Evolutionary conservation across 2,329 filamentous ascomycete genomes (phyloP), one percentile per base, ranked within the genome.

Genomic region (Sporothrix luriei): DNA sequence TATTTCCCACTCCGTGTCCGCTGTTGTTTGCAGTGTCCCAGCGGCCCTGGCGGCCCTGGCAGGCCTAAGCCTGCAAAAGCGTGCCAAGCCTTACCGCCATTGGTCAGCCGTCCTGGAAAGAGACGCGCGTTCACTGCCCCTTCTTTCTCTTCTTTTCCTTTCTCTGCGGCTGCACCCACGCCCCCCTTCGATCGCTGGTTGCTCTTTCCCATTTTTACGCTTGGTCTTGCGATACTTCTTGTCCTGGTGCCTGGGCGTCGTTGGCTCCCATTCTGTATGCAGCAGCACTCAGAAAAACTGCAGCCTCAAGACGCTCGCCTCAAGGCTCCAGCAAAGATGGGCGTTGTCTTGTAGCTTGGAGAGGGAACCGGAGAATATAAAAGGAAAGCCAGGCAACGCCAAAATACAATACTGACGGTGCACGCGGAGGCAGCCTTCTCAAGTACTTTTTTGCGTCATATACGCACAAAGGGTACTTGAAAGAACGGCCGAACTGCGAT

Each of bases 101-200:
- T 74, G 73, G 73, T 59, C 49, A 26, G 69, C 48, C 14, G 52
- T 64, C 43, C 68, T 38, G 48, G 49, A 66, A 66, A 66, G 57
- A 67, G 73, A 74, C 73, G 73, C 73, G 73, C 73, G 73, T 74
- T 74, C 73, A 69, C 67, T 71, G 69, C 68, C 69, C 69, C 70
- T 68, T 65, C 61, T 61, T 46, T 62, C 69, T 67, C 70, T 68
- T 65, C 61, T 61, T 46, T 62, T 21, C 57, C 57, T 64, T 49
- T 59, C 46, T 68, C 46, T 51, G 40, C 54, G 26, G 48, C 38
- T 68, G 66, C 57, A 55, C 48, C 43, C 69, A 68, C 69, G 24
- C 68, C 70, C 64, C 64, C 51, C 51, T 55, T 48, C 62, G 33
- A 33, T 43, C 38, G 16, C 26, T 40, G 19, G 48, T 54, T 49